Conservation (phyloP, 2,329 filamentous ascomycete species). For the Chaetomium olivaceum region DNA sequence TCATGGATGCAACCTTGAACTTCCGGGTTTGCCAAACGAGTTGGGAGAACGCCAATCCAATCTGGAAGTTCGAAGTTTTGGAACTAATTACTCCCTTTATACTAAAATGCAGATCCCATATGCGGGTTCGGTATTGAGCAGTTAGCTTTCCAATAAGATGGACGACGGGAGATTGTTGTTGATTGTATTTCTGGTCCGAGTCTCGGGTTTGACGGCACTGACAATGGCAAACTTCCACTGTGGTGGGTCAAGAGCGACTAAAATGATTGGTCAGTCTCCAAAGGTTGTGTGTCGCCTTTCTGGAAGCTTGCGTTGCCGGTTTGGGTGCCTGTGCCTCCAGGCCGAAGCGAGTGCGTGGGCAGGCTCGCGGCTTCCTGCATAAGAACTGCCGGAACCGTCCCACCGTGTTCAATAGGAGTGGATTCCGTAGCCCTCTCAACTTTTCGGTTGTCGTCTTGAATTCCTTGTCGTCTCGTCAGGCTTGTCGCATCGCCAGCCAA, state of each 20-base stretch:
- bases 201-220: no score
- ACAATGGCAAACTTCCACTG: no score
- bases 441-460: not conserved
- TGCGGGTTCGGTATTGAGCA: no score
- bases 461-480: not conserved
- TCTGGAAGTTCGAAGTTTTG: no score
- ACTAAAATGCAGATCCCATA: no score
- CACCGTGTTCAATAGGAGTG: not conserved
- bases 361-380: conserved; percentile 8
- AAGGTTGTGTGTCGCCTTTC: not conserved
- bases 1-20: no score
- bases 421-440: not conserved
- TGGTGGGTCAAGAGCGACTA: not conserved
- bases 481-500: not conserved
- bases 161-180: no score
- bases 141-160: no score
- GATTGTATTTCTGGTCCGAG: no score
- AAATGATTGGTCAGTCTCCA: not conserved
- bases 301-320: conserved; percentile 20
- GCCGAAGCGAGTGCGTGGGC: conserved; percentile 18
- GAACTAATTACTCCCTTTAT: no score
- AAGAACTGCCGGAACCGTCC: conserved; percentile 12
- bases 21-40: no score
- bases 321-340: conserved; percentile 20
- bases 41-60: no score